Evolutionary conservation across 345 rosid species (phyloP).

Genomic region (Psidium friedrichsthalianum): DNA sequence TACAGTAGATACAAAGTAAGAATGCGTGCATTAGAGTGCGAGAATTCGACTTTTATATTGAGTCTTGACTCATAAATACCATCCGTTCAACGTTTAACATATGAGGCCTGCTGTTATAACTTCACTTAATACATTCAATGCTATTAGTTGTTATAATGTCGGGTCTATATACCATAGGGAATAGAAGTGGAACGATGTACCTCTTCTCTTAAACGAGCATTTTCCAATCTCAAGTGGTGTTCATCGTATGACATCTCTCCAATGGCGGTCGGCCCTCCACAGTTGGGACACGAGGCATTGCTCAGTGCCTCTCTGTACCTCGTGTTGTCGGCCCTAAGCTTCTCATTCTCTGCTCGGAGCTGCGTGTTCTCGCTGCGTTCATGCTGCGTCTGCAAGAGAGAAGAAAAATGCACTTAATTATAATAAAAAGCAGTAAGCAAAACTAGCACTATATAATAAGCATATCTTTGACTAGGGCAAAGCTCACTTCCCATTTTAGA

Average conservation of each 20-base stretch:
- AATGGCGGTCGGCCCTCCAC: conserved; percentile 89
- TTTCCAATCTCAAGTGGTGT: conserved; percentile 86
- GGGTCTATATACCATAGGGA: neutral
- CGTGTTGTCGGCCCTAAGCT: conserved; percentile 81
- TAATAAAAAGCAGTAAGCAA: neutral
- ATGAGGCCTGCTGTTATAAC: neutral
- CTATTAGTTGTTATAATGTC: neutral
- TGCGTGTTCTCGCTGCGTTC: conserved; percentile 81
- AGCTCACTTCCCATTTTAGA: neutral
- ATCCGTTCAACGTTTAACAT: neutral
- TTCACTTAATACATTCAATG: neutral
- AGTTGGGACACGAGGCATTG: conserved; percentile 89
- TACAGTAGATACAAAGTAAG: neutral
- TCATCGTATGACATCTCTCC: conserved; percentile 97
- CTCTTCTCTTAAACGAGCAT: conserved; percentile 85
- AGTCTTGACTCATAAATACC: neutral
- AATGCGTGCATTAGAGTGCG: neutral
- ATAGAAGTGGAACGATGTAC: conserved; percentile 14
- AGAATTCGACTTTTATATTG: neutral
- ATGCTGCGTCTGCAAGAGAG: conserved; percentile 53
- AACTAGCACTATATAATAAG: neutral
- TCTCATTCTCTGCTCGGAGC: conserved; percentile 77
- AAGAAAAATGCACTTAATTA: neutral
- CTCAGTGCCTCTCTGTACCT: conserved; percentile 80
- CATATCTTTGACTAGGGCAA: neutral